A percentile compares a stretch with the other conserved stretches of the same genome.
Conservation (phyloP, 345 rosid genomes). For the Arabis alpina region DNA sequence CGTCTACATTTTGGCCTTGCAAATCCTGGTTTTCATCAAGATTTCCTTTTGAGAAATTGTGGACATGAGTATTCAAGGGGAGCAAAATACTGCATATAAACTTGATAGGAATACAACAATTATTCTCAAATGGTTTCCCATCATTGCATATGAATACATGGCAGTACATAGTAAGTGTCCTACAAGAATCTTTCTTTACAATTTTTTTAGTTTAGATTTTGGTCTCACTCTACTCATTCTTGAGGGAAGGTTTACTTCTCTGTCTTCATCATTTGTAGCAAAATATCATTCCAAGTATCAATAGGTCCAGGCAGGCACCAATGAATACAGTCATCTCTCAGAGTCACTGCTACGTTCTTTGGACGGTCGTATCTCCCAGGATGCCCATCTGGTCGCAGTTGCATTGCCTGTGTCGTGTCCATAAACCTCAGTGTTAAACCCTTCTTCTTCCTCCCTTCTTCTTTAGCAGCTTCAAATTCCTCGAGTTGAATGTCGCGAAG, state of each 20-base stretch:
- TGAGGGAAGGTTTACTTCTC: slow-evolving; percentile 31
- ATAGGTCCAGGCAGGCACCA: slow-evolving; percentile 93
- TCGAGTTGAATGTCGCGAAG: slow-evolving; percentile 69
- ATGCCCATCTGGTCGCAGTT: slow-evolving; percentile 80
- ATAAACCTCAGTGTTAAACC: slow-evolving; percentile 60
- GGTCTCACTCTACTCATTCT: slow-evolving; percentile 6
- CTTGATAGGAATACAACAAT: slow-evolving; percentile 26
- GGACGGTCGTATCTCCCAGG: slow-evolving; percentile 70
- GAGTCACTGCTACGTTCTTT: slow-evolving; percentile 44
- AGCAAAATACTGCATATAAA: slow-evolving; percentile 32
- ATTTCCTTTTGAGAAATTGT: slow-evolving; percentile 69
- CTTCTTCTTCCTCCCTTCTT: slow-evolving; percentile 54
- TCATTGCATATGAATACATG: slow-evolving; percentile 20
- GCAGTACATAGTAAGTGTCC: slow-evolving; percentile 26
- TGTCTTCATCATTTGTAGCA: slow-evolving; percentile 58
- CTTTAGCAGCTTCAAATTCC: slow-evolving; percentile 62
- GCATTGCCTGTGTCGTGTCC: slow-evolving; percentile 64
- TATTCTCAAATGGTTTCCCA: slow-evolving; percentile 17
- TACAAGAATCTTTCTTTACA: slow-evolving; percentile 23
- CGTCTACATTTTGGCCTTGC: slow-evolving; percentile 76
- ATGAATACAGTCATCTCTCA: slow-evolving; percentile 69
- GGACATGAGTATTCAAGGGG: slow-evolving; percentile 33
- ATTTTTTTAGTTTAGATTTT: slow-evolving; percentile 7
- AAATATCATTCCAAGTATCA: slow-evolving; percentile 73
- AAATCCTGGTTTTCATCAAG: slow-evolving; percentile 81